phyloP scores from a whole-genome alignment of 2,329 filamentous ascomycete species.

The Byssochlamys sp. region DNA sequence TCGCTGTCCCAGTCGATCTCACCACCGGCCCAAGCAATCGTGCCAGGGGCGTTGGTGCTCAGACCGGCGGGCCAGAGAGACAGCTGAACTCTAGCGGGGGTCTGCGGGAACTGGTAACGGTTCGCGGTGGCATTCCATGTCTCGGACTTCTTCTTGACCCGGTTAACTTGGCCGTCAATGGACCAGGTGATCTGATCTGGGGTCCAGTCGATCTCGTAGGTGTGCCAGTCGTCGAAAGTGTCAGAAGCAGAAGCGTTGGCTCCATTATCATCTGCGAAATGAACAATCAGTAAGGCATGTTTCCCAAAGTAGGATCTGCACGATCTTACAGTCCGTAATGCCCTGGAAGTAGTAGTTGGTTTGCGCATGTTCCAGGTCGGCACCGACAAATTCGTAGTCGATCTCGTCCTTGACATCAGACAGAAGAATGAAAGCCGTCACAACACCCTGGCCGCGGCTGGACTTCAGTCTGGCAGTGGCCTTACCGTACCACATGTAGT shows the following conservation, averaged over 20 bases:
- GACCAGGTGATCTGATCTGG: conserved; percentile 78
- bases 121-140: conserved; percentile 80
- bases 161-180: conserved; percentile 69
- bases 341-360: conserved; percentile 98
- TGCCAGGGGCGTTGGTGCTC: conserved; percentile 67
- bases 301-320: background rate
- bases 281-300: background rate
- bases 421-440: conserved; percentile 94
- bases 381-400: conserved; percentile 88
- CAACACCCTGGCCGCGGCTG: conserved; percentile 72
- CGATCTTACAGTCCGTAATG: conserved; percentile 65
- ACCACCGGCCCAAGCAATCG: conserved; percentile 84
- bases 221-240: conserved; percentile 70
- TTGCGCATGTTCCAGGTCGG: conserved; percentile 66
- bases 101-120: conserved; percentile 82
- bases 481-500: conserved; percentile 96
- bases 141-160: conserved; percentile 62
- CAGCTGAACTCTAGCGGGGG: conserved; percentile 78
- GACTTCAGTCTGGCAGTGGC: conserved; percentile 78
- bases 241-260: conserved; percentile 58
- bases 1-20: conserved; percentile 73
- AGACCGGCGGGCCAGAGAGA: conserved; percentile 93
- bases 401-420: conserved; percentile 97
- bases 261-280: conserved; percentile 58
- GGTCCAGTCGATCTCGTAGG: conserved; percentile 88